Conservation (phyloP, 805 yeast genomes). For the Cyberlindnera maritima region DNA sequence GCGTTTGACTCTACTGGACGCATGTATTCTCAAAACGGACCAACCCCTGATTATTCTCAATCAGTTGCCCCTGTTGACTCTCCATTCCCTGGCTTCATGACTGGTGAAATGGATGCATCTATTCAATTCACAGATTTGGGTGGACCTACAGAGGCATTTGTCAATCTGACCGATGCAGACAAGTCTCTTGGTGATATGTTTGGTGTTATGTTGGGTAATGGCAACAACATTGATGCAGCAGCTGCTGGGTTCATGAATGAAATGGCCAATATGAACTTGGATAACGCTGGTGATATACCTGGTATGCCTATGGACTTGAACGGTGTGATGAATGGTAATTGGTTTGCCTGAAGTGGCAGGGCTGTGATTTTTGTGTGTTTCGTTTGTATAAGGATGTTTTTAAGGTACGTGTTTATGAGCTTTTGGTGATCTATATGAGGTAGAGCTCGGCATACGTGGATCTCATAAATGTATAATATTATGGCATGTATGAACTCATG, state of each 20-base stretch:
- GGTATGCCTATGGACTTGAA: conserved; percentile 18
- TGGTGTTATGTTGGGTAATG: conserved; percentile 9
- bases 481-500: too few species aligned
- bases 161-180: conserved; percentile 16
- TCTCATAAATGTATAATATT: too few species aligned
- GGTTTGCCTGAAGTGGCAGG: conserved; percentile 19
- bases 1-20: background rate
- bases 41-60: background rate
- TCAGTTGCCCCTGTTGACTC: background rate
- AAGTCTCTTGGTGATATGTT: conserved; percentile 21
- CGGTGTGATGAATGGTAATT: conserved; percentile 22
- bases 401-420: too few species aligned
- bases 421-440: too few species aligned
- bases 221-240: conserved; percentile 1
- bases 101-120: background rate
- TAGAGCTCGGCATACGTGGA: too few species aligned
- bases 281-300: background rate
- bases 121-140: conserved; percentile 4
- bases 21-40: background rate
- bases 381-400: too few species aligned
- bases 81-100: background rate
- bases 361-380: background rate
- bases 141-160: conserved; percentile 13
- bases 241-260: conserved; percentile 5
- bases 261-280: conserved; percentile 7